Base-by-base conservation (phyloP, 768 basidiomycete species). In the Pisolithus marmoratus region DNA sequence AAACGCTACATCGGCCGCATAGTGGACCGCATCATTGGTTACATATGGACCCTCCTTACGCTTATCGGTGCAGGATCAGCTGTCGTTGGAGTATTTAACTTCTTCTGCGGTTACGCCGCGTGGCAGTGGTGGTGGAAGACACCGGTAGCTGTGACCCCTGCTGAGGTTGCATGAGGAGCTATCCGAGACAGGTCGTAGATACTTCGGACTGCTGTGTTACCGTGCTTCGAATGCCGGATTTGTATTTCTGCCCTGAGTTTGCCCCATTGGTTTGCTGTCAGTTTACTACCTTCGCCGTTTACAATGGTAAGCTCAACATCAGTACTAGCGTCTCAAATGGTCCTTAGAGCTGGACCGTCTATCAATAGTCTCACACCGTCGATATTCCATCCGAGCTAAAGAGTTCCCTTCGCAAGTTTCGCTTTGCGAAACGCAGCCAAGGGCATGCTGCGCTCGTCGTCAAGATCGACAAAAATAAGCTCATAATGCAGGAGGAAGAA, bases 381-480 rank as follows among this genome's bases (percentile, higher is more conserved):
- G 93, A 94, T 64, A 91, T 94, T 61, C 89, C 90, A 0, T 76
- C 84, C 58, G 74, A 76, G 43, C 78, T 94, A 67, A 89, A 87
- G 67, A 82, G 86, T 56, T 72, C 82, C 23, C 81, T 94, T 38
- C 82, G 86, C 68, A 93, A 92, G 63, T 95, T 94, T 72, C 76
- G 89, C 14, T 87, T 90, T 51, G 72, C 73, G 4, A 80, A 86
- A 22, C 82, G 77, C 60, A 78, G 77, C 41, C 68, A 76, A 19
- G 87, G 84, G 37, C 85, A 77, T 59, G 85, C 90, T 23, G 92
- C 90, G 15, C 74, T 94, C 49, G 72, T 92, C 59, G 83, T 94
- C 69, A 94, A 94, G 81, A 90, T 94, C 71, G 86, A 94, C 77
- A 94, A 90, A 74, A 68, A 75, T 38, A 75, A 83, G 60, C 78